Evolutionary conservation across 2,329 filamentous ascomycete genomes (phyloP), one percentile per base, ranked within the genome.

Genomic region (Penicillium glabrum): DNA sequence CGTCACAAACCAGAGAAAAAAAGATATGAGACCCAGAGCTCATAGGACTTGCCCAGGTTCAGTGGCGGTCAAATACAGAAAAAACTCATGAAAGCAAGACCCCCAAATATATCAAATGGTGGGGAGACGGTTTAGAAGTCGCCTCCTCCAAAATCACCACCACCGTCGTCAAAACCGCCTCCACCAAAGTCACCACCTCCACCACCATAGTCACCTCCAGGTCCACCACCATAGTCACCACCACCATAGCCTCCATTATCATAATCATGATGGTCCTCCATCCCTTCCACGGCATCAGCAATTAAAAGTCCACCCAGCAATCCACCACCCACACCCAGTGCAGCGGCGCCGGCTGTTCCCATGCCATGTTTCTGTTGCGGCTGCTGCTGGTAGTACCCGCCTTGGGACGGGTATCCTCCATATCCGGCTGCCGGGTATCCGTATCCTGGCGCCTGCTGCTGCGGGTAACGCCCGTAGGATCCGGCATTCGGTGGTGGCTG

Each of bases 291-390:
- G 1, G 87, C 87, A 68, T 89, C 80, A 2, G 82, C 87, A 31
- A 96, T 74, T 67, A 96, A 60, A 60, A 86, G 83, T 54, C 92
- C 92, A 65, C 91, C 93, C 1, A 96, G 67, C 70, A 96, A 69
- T 73, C 92, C 92, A 61, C 89, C 92, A 64, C 91, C 92, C 4
- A 90, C 74, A 77, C 92, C 92, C 44, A 96, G 78, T 23, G 90
- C 90, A 9, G 88, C 86, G 51, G 87, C 91, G 47, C 90, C 91
- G 11, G 82, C 85, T 58, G 84, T 81, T n/a, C 90, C 90, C 76
- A 93, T 79, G 5, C 80, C 77, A 29, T 79, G 62, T 52, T 75
- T 76, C 66, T 79, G 80, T 58, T 77, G 80, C 56, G 77, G 75
- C 26, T 69, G 69, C 26, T 69, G 69, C 60, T 74, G 73, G 59